Evolutionary conservation across 768 basidiomycete species (phyloP).

Genomic region (Russula ochroleuca): DNA sequence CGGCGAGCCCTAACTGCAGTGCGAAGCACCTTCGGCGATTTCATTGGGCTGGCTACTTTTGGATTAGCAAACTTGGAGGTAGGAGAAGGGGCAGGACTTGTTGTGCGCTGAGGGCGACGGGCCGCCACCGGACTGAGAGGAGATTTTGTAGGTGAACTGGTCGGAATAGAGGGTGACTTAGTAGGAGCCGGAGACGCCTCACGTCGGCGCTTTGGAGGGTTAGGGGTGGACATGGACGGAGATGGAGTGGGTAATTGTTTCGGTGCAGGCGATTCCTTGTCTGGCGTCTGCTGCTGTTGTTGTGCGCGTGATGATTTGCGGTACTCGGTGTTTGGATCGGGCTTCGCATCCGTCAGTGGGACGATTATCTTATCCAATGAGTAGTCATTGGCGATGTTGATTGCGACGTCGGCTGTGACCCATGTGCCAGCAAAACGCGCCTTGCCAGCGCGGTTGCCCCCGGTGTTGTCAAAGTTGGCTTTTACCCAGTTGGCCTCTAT

Average conservation of each 20-base stretch:
- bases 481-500: conserved; percentile 81
- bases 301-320: conserved; percentile 57
- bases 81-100: conserved; percentile 39
- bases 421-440: conserved; percentile 88
- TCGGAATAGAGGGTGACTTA: conserved; percentile 38
- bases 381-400: conserved; percentile 65
- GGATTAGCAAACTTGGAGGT: conserved; percentile 39
- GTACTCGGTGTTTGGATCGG: conserved; percentile 75
- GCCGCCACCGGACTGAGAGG: conserved; percentile 31
- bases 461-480: conserved; percentile 65
- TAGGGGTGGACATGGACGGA: conserved; percentile 36
- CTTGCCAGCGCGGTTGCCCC: conserved; percentile 58
- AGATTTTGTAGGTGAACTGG: conserved; percentile 25
- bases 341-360: conserved; percentile 62
- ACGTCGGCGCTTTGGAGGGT: conserved; percentile 38
- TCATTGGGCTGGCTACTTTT: conserved; percentile 33
- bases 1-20: conserved; percentile 37
- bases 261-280: conserved; percentile 23
- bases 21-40: conserved; percentile 37
- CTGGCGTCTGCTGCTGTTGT: conserved; percentile 33
- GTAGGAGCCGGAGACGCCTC: conserved; percentile 65
- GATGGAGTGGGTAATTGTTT: conserved; percentile 36
- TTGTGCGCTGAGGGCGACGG: conserved; percentile 42
- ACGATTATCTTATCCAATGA: conserved; percentile 55
- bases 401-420: conserved; percentile 65